A percentile compares a stretch with the other conserved stretches of the same genome.
Conservation (phyloP, 2,329 filamentous ascomycete species). For the Fusarium guadeloupense region DNA sequence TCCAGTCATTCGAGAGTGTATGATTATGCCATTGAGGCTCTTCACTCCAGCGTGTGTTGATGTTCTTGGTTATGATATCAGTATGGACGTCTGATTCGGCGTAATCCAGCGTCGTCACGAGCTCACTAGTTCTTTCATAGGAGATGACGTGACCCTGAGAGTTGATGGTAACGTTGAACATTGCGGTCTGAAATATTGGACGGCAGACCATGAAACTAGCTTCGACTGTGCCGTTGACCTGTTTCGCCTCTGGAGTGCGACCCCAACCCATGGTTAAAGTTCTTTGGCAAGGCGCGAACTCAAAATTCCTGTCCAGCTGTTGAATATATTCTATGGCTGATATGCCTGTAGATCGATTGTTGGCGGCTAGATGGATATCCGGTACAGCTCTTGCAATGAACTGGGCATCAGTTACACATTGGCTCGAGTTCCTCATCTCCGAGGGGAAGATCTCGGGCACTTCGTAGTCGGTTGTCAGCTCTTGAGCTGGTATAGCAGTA, state of each 20-base stretch:
- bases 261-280: slow-evolving; percentile 40
- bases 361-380: not conserved
- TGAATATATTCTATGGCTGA: slow-evolving; percentile 8
- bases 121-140: slow-evolving; percentile 16
- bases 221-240: slow-evolving; percentile 26
- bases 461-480: not conserved
- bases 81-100: slow-evolving; percentile 16
- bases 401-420: not conserved
- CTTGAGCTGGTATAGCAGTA: not conserved
- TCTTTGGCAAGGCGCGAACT: slow-evolving; percentile 8
- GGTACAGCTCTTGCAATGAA: not conserved
- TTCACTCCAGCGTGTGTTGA: slow-evolving; percentile 14
- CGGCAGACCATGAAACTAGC: slow-evolving; percentile 39
- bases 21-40: slow-evolving; percentile 58
- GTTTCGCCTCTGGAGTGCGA: not conserved
- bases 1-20: slow-evolving; percentile 53
- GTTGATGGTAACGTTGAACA: slow-evolving; percentile 49
- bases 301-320: not conserved
- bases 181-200: slow-evolving; percentile 44
- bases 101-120: slow-evolving; percentile 32
- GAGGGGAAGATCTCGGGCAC: too few species aligned
- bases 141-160: slow-evolving; percentile 35
- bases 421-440: not conserved
- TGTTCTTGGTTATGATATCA: slow-evolving; percentile 4
- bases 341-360: not conserved